Base-by-base conservation (phyloP, 345 rosid species). In the Citrus hindsii region DNA sequence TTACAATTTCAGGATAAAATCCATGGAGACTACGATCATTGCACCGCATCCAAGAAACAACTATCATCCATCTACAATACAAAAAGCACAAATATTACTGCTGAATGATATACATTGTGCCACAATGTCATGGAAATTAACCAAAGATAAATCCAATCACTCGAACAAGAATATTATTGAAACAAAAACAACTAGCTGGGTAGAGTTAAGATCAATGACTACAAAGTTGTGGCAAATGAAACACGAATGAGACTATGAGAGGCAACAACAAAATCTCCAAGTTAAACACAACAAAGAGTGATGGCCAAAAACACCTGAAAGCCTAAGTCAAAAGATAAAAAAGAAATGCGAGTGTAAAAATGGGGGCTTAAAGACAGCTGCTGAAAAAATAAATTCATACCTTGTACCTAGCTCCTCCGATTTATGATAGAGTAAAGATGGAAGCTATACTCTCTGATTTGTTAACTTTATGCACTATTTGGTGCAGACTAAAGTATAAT, bases 41-140 rank as follows among this genome's bases (percentile, higher is more conserved):
- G 80, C 79, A 80, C 82, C 64, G 56, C 82, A 83, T 74, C 80
- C 77, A 74, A 76, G 68, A 79, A 68, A 46, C 64, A 75, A 80
- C 81, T 81, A 80, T 92, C 87, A 90, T 89, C 91, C 93, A 86
- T 90, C 92, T 90, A 89, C 89, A 87, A 83, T 69, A 81, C 69
- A 73, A 69, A 46, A 71, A 86, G 72, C 73, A 77, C 79, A 62
- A 74, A 46, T 48, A 79, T 53, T 70, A 24, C 69, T 60, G 30
- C 53, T 74, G 65, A 79, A 38, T 32, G 46, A 69, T 40, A 75
- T 42, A 77, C 71, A 80, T 70, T 21, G 25, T 42, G 79, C 66
- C 70, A 56, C 63, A 13, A 66, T 62, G 58, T 51, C 21, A 42
- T 3, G 51, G 16, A 24, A 40, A 10, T 35, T 16, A 51, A 30